Evolutionary conservation across 345 rosid genomes (phyloP).

Genomic region (Gossypium turneri): DNA sequence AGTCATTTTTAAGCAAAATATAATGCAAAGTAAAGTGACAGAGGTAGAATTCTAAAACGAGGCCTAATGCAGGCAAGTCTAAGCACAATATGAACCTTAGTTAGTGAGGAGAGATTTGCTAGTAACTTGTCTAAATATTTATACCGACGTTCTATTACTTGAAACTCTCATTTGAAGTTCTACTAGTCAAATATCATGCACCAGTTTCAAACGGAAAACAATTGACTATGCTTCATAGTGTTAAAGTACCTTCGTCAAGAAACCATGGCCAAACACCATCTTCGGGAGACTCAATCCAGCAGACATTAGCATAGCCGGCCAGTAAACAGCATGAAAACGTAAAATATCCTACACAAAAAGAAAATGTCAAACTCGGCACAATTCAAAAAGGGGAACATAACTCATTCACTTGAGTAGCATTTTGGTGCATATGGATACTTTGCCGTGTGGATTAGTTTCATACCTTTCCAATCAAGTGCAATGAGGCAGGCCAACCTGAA

Average conservation of each 20-base stretch:
- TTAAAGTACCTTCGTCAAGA: slow-evolving; percentile 72
- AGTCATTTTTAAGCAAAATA: neutral
- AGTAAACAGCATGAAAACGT: slow-evolving; percentile 92
- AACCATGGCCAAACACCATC: slow-evolving; percentile 91
- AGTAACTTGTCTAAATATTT: neutral
- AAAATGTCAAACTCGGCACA: neutral
- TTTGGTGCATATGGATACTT: slow-evolving; percentile 3
- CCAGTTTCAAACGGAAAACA: neutral
- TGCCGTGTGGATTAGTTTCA: neutral
- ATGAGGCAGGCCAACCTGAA: slow-evolving; percentile 91
- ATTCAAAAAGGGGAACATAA: neutral
- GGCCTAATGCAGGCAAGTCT: neutral
- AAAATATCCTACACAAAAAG: slow-evolving; percentile 70
- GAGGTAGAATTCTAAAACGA: neutral
- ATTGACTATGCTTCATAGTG: neutral
- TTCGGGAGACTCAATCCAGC: slow-evolving; percentile 80
- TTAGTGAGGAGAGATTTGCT: neutral
- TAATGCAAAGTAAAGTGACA: neutral
- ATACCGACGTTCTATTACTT: neutral
- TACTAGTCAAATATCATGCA: neutral
- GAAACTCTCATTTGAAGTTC: neutral
- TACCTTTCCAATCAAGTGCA: slow-evolving; percentile 97
- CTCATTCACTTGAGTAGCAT: neutral
- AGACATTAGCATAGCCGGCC: slow-evolving; percentile 99
- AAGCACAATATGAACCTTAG: neutral